These are phyloP conservation scores for Wickerhamiella dianesei DNA, from an alignment of 805 yeast species.

Conservation along the genomic window DNA sequence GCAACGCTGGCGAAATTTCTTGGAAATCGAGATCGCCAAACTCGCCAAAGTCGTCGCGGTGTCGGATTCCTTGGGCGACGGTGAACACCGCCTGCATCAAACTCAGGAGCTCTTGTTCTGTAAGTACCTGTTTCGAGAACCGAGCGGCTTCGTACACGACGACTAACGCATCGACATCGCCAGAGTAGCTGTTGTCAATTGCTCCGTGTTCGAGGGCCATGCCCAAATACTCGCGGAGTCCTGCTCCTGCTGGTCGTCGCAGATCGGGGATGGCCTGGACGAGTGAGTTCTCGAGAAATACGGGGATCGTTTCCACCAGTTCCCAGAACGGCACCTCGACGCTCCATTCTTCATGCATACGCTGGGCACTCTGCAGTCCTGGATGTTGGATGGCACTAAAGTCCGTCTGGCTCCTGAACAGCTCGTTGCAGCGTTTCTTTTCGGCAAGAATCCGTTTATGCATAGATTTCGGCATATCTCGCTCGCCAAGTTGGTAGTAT, in stretches of 20 bases:
- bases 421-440: constrained; percentile 18
- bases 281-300: constrained; percentile 17
- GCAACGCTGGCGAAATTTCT: background rate
- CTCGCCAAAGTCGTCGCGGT: background rate
- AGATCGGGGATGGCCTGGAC: constrained; percentile 23
- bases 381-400: constrained; percentile 11
- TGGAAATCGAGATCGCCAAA: background rate
- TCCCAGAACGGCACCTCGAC: constrained; percentile 20
- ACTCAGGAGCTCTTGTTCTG: constrained; percentile 43
- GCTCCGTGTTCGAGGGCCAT: constrained; percentile 23
- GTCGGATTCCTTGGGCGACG: constrained; percentile 10
- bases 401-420: constrained; percentile 11
- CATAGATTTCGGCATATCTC: constrained; percentile 42
- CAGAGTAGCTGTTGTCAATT: constrained; percentile 13
- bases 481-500: constrained; percentile 52
- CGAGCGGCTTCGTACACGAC: constrained; percentile 52
- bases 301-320: constrained; percentile 19
- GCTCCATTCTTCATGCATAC: constrained; percentile 1
- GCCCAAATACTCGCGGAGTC: constrained; percentile 41
- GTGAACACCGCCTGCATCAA: constrained; percentile 35
- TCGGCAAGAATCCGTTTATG: constrained; percentile 30
- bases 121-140: constrained; percentile 49
- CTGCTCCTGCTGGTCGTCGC: constrained; percentile 33
- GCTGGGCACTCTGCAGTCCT: constrained; percentile 10
- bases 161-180: constrained; percentile 27